Evolutionary conservation across 306 rosid species (phyloP).

Genomic region (Prunus dulcis): DNA sequence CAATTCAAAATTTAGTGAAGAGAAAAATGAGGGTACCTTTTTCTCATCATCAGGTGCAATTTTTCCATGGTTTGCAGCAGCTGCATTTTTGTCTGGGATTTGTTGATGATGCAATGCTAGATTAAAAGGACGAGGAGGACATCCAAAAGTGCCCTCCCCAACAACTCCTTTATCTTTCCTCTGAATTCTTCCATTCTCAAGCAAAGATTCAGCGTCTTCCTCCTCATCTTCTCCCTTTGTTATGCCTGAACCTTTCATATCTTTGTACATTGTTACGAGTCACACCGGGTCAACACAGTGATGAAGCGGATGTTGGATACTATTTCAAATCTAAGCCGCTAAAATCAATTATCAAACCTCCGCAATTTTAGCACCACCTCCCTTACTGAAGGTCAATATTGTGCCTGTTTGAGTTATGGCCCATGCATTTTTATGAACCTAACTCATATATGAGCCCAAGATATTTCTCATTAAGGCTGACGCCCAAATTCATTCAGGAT

Average conservation of each 20-base stretch:
- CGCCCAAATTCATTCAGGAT: neutral
- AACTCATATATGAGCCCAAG: neutral
- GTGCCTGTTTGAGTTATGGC: neutral
- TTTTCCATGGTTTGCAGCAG: no score
- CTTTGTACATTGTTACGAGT: neutral
- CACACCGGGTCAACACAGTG: neutral
- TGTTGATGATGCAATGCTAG: no score
- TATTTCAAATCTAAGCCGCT: neutral
- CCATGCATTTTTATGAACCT: neutral
- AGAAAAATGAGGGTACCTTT: no score
- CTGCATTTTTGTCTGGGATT: no score
- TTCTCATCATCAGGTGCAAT: no score
- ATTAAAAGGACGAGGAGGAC: no score
- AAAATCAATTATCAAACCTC: neutral
- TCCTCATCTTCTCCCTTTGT: neutral
- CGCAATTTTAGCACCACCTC: neutral
- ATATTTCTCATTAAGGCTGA: neutral
- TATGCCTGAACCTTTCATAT: neutral
- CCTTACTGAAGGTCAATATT: neutral
- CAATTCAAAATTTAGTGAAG: no score
- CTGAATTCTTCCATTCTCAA: conserved; percentile 5
- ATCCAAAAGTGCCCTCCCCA: neutral
- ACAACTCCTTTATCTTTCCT: neutral
- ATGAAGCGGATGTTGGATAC: neutral
- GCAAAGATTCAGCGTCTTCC: neutral